Evolutionary conservation across 1,284 basidiomycete species (phyloP).

Genomic region (Moniliophthora roreri): DNA sequence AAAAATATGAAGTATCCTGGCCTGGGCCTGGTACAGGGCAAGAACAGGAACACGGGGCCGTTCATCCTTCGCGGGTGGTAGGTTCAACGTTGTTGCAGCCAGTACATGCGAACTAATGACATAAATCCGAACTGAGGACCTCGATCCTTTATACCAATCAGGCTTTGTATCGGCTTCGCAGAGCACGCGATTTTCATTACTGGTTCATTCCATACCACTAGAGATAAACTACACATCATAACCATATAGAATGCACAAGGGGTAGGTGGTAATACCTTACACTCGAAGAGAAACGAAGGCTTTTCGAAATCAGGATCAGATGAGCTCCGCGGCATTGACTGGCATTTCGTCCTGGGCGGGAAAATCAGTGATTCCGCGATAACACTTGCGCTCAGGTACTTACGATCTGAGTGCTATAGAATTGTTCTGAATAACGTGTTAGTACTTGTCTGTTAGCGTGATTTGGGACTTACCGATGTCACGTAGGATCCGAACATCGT

Average conservation of each 20-base stretch:
- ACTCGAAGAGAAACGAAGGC: neutral
- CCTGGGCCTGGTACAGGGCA: too few species aligned
- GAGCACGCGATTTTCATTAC: neutral
- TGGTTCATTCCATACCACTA: neutral
- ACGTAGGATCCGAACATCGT: constrained; percentile 87
- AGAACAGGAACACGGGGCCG: too few species aligned
- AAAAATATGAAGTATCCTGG: too few species aligned
- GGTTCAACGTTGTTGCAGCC: too few species aligned
- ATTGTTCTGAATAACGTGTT: constrained; percentile 60
- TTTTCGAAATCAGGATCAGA: constrained; percentile 38
- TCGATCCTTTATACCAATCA: too few species aligned
- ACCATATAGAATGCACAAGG: neutral
- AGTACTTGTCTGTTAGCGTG: constrained; percentile 15
- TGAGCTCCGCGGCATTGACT: constrained; percentile 86
- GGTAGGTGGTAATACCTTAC: neutral
- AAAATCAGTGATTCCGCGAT: constrained; percentile 4
- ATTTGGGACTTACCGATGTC: constrained; percentile 71
- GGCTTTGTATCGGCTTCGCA: too few species aligned
- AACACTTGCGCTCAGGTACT: constrained; percentile 82
- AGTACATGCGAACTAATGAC: too few species aligned
- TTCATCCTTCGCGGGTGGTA: too few species aligned
- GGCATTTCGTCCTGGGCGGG: constrained; percentile 85
- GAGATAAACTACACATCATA: neutral
- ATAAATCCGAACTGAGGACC: too few species aligned
- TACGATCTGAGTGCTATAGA: constrained; percentile 88